Base-by-base conservation (phyloP, 495 filamentous ascomycete genomes). In the Xylaria telfairii region DNA sequence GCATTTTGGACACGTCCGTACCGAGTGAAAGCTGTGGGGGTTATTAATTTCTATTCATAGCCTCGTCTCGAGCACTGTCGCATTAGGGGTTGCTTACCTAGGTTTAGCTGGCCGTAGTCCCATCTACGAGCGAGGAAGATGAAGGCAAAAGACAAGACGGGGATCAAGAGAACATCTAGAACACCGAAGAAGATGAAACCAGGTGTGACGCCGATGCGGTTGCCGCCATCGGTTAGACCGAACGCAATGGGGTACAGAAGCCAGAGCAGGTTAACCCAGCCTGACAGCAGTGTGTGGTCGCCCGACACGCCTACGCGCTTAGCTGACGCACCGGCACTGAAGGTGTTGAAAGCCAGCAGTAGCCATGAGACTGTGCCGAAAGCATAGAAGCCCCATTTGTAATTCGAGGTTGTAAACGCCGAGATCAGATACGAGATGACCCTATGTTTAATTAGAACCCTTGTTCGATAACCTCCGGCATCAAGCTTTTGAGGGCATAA, bases 351-450 rank as follows among this genome's bases (percentile, higher is more conserved):
- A 10, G 76, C 75, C 19, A 86, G 80, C 32, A 81, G 60, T 3
- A 80, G 6, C 69, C 77, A 78, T 37, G 83, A 79, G 15, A 78
- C 56, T 6, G 78, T 77, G 65, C 81, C 84, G 42, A 84, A 83
- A 68, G 79, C 81, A 63, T 80, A 86, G 80, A 86, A 86, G 32
- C 83, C 84, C 84, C 84, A 86, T 73, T 84, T 84, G 77, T 86
- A 86, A 75, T 81, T 82, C 61, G 80, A 80, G 15, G 71, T 63
- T 10, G 80, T 83, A 74, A 81, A 84, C 61, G 84, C 80, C 47
- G 76, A 77, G 30, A 83, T 78, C 51, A 84, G 80, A 71, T 82
- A 85, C 41, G 74, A 69, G 71, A 86, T 75, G 57, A 84, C 72
- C 77, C 77, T 77, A 42, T n/a, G 5, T 37, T 54, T 1, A 15